Evolutionary conservation across 305 asterid genomes (phyloP), one percentile per base, ranked within the genome.

Genomic region (Rubia peregrina): DNA sequence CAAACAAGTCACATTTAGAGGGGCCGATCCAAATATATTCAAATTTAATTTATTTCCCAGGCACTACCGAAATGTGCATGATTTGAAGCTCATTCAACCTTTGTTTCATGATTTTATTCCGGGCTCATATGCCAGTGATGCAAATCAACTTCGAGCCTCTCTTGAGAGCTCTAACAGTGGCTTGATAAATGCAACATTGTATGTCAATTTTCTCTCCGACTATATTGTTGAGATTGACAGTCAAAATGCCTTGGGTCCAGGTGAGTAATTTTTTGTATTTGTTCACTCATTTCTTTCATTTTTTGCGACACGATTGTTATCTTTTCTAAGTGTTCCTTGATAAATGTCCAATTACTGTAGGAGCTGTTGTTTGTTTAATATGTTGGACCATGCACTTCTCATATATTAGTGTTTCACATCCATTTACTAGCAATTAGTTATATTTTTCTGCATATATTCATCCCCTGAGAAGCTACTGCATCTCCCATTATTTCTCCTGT

Each of bases 1-100:
- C 71, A 86, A 57, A 55, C 89, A 88, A 26, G 61, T 89, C 74
- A 87, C 98, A 5, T 94, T 74, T 81, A 85, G 99, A 83, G 99
- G 99, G 79, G 64, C 73, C 13, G 76, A 76, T 65, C 83, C 97
- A 51, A 94, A 88, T 80, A 86, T 94, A 76, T 80, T 94, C 77
- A 88, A 89, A 76, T 94, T 94, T 83, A 94, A 91, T 80, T 71
- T 94, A 21, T 88, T 94, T 74, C 99, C 98, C 75, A 81, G 93
- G 70, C 64, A 87, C 22, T 94, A 89, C 83, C 95, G 76, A 24
- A 91, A 89, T 82, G 64, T 82, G 77, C 93, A 79, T 62, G 88
- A 82, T 62, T 78, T 94, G 46, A 89, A 79, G 90, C 93, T 94
- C 84, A 84, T 91, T 77, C 99, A 94, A 73, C 99, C 99, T 63